Evolutionary conservation across 371 early-diverging fungal genomes (phyloP).

Genomic region (Circinella minor): DNA sequence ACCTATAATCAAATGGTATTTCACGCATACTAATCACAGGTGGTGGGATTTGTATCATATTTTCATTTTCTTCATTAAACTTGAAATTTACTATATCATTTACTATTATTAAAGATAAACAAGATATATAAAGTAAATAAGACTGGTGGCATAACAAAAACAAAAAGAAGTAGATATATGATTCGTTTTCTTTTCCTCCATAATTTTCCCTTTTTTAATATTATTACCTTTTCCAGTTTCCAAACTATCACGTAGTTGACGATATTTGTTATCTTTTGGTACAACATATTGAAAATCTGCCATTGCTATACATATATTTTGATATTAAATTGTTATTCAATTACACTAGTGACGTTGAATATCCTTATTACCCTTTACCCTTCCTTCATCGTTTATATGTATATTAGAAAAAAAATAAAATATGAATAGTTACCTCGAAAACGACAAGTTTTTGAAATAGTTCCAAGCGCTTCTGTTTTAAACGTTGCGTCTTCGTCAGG

Average conservation of each 20-base stretch:
- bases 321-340: too few species aligned
- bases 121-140: not conserved
- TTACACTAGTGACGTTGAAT: too few species aligned
- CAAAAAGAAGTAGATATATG: too few species aligned
- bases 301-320: slow-evolving; percentile 36
- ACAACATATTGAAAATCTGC: slow-evolving; percentile 65
- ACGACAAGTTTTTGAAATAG: slow-evolving; percentile 52
- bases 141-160: too few species aligned
- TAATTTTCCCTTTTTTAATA: not conserved
- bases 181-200: too few species aligned
- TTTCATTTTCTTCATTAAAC: slow-evolving; percentile 28
- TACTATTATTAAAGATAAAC: not conserved
- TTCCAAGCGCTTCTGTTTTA: slow-evolving; percentile 53
- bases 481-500: slow-evolving; percentile 30
- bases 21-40: slow-evolving; percentile 58
- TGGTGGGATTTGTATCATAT: slow-evolving; percentile 53
- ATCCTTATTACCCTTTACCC: not conserved
- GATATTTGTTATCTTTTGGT: slow-evolving; percentile 44
- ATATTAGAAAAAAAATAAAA: not conserved
- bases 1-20: slow-evolving; percentile 52
- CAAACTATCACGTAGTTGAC: slow-evolving; percentile 41
- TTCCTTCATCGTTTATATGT: slow-evolving; percentile 5
- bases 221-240: slow-evolving; percentile 45
- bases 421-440: slow-evolving; percentile 47
- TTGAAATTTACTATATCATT: slow-evolving; percentile 38